Evolutionary conservation across 2,329 filamentous ascomycete species (phyloP).

Genomic region (Grosmannia penicillata): DNA sequence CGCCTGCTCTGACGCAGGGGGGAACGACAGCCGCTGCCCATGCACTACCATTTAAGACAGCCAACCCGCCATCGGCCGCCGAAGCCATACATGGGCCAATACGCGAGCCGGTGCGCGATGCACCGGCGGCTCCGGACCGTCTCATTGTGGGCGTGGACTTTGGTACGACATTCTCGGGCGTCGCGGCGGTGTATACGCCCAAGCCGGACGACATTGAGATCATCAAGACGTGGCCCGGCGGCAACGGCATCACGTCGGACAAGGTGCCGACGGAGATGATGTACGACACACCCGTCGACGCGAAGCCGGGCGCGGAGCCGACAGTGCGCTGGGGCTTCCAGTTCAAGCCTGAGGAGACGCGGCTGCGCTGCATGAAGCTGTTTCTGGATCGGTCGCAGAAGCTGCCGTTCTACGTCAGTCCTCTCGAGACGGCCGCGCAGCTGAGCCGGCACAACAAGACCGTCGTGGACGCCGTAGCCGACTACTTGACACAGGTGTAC

Average conservation of each 20-base stretch:
- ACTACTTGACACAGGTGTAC: conserved; percentile 65
- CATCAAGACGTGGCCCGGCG: conserved; percentile 73
- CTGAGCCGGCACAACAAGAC: conserved; percentile 62
- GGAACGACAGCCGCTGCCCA: not conserved
- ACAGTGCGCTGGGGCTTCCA: conserved; percentile 67
- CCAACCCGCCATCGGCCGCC: conserved; percentile 29
- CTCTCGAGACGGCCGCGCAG: conserved; percentile 61
- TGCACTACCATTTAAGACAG: conserved; percentile 12
- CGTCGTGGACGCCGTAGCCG: conserved; percentile 63
- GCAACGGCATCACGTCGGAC: conserved; percentile 75
- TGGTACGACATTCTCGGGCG: conserved; percentile 70
- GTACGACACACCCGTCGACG: conserved; percentile 30
- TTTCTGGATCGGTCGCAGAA: conserved; percentile 71
- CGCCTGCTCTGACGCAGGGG: too few relatives aligned
- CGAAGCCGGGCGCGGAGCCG: conserved; percentile 24
- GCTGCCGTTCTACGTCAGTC: conserved; percentile 66
- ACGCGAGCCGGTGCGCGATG: conserved; percentile 38
- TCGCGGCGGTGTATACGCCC: conserved; percentile 59
- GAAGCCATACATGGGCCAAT: conserved; percentile 49
- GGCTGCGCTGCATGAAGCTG: conserved; percentile 70
- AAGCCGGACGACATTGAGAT: conserved; percentile 70
- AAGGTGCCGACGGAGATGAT: conserved; percentile 74
- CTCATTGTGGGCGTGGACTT: conserved; percentile 71
- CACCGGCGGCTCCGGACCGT: conserved; percentile 40
- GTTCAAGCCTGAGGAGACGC: conserved; percentile 61